Evolutionary conservation across 768 basidiomycete species (phyloP).

Genomic region (Paxillus involutus): DNA sequence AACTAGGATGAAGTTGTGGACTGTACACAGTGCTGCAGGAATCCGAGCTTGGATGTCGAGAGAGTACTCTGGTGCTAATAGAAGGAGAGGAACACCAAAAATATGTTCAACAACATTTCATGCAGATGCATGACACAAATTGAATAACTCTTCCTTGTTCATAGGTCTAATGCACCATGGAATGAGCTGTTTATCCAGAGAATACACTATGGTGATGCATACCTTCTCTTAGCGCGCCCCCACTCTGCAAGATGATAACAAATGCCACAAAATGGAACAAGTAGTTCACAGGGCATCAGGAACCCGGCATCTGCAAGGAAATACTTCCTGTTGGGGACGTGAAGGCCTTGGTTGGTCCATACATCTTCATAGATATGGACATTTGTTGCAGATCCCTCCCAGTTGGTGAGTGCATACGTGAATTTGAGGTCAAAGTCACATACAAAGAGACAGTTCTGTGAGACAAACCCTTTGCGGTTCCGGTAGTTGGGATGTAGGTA

Average conservation of each 20-base stretch:
- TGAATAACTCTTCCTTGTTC: conserved; percentile 21
- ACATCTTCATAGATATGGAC: conserved; percentile 1
- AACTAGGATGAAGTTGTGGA: conserved; percentile 22
- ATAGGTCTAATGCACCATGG: conserved; percentile 5
- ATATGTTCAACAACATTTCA: background rate
- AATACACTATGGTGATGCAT: background rate
- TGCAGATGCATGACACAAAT: conserved; percentile 21
- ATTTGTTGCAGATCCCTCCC: conserved; percentile 41
- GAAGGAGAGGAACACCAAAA: conserved; percentile 11
- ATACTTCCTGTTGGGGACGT: conserved; percentile 32
- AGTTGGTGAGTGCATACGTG: conserved; percentile 38
- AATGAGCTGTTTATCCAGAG: background rate
- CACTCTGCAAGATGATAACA: conserved; percentile 40
- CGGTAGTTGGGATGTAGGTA: background rate
- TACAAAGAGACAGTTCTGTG: conserved; percentile 38
- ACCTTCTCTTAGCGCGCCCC: background rate
- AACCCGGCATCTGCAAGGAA: conserved; percentile 23
- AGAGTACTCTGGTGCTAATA: background rate
- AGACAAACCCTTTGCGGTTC: conserved; percentile 27
- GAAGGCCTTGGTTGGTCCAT: conserved; percentile 25
- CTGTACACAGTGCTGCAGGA: conserved; percentile 18
- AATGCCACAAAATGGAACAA: conserved; percentile 38
- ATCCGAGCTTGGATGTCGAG: conserved; percentile 22
- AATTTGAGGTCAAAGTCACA: conserved; percentile 36
- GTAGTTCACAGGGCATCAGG: conserved; percentile 15